Percentiles rank a stretch among this genome's conserved stretches.
Conservation (phyloP, 2,329 filamentous ascomycete species). For the Madurella mycetomatis region DNA sequence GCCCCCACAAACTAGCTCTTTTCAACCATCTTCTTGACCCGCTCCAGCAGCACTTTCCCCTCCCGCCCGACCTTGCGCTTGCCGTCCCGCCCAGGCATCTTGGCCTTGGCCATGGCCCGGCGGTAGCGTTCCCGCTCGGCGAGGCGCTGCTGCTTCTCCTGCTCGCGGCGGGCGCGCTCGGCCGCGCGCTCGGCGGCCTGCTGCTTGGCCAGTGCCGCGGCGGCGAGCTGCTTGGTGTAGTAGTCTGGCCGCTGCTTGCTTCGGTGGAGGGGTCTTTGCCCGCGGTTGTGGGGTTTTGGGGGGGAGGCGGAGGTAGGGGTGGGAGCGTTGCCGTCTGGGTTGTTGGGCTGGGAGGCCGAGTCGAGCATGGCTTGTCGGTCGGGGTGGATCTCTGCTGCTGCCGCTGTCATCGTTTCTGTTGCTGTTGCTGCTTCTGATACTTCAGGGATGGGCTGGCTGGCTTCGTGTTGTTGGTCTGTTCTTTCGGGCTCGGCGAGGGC, state of each 20-base stretch:
- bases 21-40: constrained; percentile 68
- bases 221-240: constrained; percentile 59
- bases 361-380: constrained; percentile 39
- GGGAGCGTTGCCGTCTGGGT: constrained; percentile 2
- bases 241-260: constrained; percentile 45
- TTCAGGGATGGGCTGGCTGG: neutral
- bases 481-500: constrained; percentile 20
- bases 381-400: constrained; percentile 34
- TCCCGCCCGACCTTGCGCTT: constrained; percentile 78
- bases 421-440: neutral
- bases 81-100: constrained; percentile 58
- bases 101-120: constrained; percentile 68
- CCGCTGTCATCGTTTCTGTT: neutral
- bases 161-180: constrained; percentile 46
- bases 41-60: constrained; percentile 71
- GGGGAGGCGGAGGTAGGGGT: neutral
- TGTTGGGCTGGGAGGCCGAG: constrained; percentile 21
- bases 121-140: constrained; percentile 63
- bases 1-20: constrained; percentile 20
- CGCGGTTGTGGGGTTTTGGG: constrained; percentile 7
- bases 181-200: constrained; percentile 40
- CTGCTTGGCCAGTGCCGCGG: constrained; percentile 42
- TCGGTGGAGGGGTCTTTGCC: too few relatives aligned
- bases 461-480: neutral
- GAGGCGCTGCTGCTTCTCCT: constrained; percentile 60